Base-by-base conservation (phyloP, 768 basidiomycete genomes). In the Leccinellum luteum region DNA sequence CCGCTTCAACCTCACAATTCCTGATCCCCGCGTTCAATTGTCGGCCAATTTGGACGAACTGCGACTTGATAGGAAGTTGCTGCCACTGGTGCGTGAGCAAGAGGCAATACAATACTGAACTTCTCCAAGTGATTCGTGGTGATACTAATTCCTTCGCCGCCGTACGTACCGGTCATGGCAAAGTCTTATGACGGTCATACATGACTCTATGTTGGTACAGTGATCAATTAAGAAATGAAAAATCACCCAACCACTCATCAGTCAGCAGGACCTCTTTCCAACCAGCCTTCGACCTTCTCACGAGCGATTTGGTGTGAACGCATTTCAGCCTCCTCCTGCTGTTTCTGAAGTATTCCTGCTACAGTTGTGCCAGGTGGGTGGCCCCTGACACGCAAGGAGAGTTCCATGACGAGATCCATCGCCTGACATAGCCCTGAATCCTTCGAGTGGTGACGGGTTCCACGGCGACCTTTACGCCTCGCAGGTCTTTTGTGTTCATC, bases 351-450 rank as follows among this genome's bases (percentile, higher is more conserved):
- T 4, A 38, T 38, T 0, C 0, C 17, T 15, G 7, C 17, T 9
- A 4, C 35, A 38, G 17, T 38, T n/a, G 35, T 38, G 17, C 17
- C 35, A 77, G 98, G 98, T 79, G 97, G 96, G 25, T 96, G 98
- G 78, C 85, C 82, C 54, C 96, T 98, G 75, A 98, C 94, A 59
- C 96, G 96, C 72, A 98, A 98, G 81, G 97, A 98, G 76, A 94
- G 98, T 63, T 87, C 87, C 47, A 93, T 92, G 74, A 95, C 66
- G 97, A 95, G 1, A 94, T 38, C 35, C 35, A 38, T 17, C 3
- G 35, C 35, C 35, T 8, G 35, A 38, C 8, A 38, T 17, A 35
- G 25, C 25, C 4, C 25, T 25, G 25, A n/a, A 17, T 38, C 17
- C 17, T 38, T 38, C 3, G 35, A n/a, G 17, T 38, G 15, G 35